Evolutionary conservation across 1,284 basidiomycete genomes (phyloP).

Genomic region (Malassezia cuniculi): DNA sequence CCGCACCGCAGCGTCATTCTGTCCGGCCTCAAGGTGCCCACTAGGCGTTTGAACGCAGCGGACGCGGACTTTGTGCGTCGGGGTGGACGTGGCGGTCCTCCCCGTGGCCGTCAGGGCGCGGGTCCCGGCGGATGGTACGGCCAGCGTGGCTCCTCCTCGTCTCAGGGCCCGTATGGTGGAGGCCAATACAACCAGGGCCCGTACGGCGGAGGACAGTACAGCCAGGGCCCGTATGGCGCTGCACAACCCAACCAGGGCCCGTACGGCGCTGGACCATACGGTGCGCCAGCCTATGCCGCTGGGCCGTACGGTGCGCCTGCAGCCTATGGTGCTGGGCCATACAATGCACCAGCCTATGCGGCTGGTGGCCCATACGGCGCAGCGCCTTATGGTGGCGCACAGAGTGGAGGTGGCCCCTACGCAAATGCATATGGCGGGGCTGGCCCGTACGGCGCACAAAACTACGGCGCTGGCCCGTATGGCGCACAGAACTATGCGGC

Average conservation of each 20-base stretch:
- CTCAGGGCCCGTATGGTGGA: background rate
- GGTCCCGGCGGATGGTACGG: constrained; percentile 5
- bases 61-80: constrained; percentile 60
- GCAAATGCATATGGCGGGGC: constrained; percentile 12
- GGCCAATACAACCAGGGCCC: constrained; percentile 3
- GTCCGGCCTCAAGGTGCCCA: constrained; percentile 57
- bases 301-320: constrained; percentile 12
- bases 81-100: constrained; percentile 38
- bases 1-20: constrained; percentile 77
- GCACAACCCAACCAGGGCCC: background rate
- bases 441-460: constrained; percentile 8
- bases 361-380: constrained; percentile 10
- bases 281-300: constrained; percentile 2
- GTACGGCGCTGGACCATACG: constrained; percentile 3
- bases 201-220: constrained; percentile 9
- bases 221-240: constrained; percentile 6
- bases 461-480: constrained; percentile 19
- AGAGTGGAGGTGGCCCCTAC: constrained; percentile 11
- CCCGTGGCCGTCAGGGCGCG: constrained; percentile 6
- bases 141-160: constrained; percentile 3
- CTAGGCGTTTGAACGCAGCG: constrained; percentile 55
- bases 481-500: constrained; percentile 13
- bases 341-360: too few relatives aligned
- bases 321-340: background rate
- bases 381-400: constrained; percentile 8